Conservation (phyloP, 2,329 filamentous ascomycete genomes). For the Colletotrichum tanaceti region DNA sequence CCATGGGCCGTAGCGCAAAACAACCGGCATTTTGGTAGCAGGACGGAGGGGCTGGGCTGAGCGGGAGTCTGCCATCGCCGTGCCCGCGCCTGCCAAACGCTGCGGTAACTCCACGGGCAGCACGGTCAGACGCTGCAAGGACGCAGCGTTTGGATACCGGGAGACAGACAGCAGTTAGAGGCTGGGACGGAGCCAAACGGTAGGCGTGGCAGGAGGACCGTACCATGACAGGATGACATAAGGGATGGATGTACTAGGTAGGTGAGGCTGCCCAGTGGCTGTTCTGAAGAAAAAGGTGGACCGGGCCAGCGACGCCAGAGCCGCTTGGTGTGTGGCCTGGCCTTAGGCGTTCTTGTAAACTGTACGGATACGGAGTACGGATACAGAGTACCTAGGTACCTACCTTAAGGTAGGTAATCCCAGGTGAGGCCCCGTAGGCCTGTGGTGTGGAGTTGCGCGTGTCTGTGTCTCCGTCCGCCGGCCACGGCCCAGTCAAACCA, state of each 20-base stretch:
- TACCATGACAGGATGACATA: constrained; percentile 31
- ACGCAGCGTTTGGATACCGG: background rate
- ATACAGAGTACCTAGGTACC: no score
- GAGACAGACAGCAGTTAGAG: background rate
- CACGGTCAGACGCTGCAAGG: constrained; percentile 25
- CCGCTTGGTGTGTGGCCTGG: constrained; percentile 21
- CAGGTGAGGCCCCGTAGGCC: background rate
- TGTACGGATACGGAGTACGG: no score
- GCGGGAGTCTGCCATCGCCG: background rate
- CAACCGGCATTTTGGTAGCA: background rate
- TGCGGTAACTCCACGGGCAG: background rate
- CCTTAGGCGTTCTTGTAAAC: background rate
- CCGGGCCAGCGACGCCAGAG: constrained; percentile 27
- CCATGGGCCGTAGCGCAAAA: background rate
- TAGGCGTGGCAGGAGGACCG: constrained; percentile 32
- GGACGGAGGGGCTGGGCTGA: constrained; percentile 7
- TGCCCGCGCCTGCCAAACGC: constrained; percentile 15
- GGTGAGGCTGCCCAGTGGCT: constrained; percentile 26
- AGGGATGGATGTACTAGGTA: no score
- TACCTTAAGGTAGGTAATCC: no score
- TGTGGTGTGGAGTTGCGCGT: constrained; percentile 11
- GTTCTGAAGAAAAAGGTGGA: constrained; percentile 22
- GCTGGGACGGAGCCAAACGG: constrained; percentile 35
- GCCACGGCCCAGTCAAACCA: constrained; percentile 21
- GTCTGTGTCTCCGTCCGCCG: constrained; percentile 17